Base-by-base conservation (phyloP, 2,329 filamentous ascomycete species). In the Pseudohalonectria lignicola region DNA sequence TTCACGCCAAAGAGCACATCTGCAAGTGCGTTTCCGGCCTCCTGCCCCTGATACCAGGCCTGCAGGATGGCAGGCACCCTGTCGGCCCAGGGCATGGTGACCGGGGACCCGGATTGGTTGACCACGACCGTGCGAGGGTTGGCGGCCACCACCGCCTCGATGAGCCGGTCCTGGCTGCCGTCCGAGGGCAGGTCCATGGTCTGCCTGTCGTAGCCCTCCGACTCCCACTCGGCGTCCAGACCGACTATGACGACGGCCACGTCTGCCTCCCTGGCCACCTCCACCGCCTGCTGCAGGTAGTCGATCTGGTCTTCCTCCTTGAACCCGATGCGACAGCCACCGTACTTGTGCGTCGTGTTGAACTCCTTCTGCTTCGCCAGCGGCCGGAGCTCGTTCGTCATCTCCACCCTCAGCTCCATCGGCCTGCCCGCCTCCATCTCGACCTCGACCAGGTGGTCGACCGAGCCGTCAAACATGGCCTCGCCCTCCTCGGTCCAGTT, bases 141-240 rank as follows among this genome's bases (percentile, higher is more conserved):
- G 4, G 71, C 76, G 13, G 66, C 63, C 15, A 76, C 61, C 1
- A 84, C 66, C 2, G 76, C 76, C 35, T 74, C 66, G 39, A 84
- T 66, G 4, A 85, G 67, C 28, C 70, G 67, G 50, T 84, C 78
- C 48, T 79, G 73, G 52, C 62, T 71, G 32, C 63, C 71, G 43
- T 69, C 60, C 20, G 59, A 61, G 26, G 76, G 74, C 4, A 80
- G 60, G 43, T 76, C 71, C 70, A 79, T 74, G 39, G 64, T 72
- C 40, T 66, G 61, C 34, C 79, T 69, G 51, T 84, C 80, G 42
- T 82, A 82, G 2, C 80, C 80, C 54, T 85, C 81, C 2, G 79
- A 82, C 51, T 86, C 81, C 79, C 79, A 86, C 53, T 86, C 81
- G 5, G 74, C 74, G 52, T 85, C 80, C 1, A 85, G 64, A 2